Percentiles rank a stretch among this genome's conserved stretches.
These are phyloP conservation scores for Ehretia macrophylla DNA, from an alignment of 257 asterid species.

Conservation along the genomic window DNA sequence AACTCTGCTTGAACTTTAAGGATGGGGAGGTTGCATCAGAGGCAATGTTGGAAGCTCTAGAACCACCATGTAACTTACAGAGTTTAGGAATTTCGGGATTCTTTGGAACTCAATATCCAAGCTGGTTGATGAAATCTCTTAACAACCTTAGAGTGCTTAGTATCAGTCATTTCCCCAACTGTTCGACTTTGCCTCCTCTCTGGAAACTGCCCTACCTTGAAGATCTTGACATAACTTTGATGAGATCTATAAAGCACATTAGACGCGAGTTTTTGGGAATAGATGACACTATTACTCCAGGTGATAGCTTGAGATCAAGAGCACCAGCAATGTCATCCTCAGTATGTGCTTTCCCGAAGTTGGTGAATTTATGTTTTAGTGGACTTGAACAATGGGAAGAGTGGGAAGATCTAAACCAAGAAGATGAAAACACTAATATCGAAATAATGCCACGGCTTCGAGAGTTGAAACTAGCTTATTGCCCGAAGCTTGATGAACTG, in stretches of 20 bases:
- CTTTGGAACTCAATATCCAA: conserved; percentile 11
- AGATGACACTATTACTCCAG: background rate
- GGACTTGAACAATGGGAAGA: conserved; percentile 17
- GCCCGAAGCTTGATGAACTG: conserved; percentile 8
- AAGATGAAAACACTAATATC: conserved; percentile 2
- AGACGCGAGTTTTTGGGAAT: conserved; percentile 24
- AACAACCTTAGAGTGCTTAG: conserved; percentile 13
- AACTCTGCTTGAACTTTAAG: conserved; percentile 2
- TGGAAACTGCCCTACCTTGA: conserved; percentile 25
- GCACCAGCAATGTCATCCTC: background rate
- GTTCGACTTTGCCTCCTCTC: conserved; percentile 16
- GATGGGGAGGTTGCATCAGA: background rate
- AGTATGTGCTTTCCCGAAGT: conserved; percentile 14
- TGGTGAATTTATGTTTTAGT: conserved; percentile 2
- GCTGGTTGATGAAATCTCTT: conserved; percentile 16
- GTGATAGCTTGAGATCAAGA: background rate
- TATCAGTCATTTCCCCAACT: conserved; percentile 2
- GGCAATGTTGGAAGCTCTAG: conserved; percentile 14
- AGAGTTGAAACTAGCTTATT: conserved; percentile 6
- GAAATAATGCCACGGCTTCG: conserved; percentile 15
- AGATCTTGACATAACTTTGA: conserved; percentile 5
- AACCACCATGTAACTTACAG: conserved; percentile 16
- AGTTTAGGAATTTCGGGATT: background rate
- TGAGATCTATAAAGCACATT: conserved; percentile 10
- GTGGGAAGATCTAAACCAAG: conserved; percentile 23